Percentiles rank a stretch among this genome's conserved stretches.
These are phyloP conservation scores for Hondaea fermentalgiana DNA, from an alignment of 108 stramenopile species.

Conservation along the genomic window DNA sequence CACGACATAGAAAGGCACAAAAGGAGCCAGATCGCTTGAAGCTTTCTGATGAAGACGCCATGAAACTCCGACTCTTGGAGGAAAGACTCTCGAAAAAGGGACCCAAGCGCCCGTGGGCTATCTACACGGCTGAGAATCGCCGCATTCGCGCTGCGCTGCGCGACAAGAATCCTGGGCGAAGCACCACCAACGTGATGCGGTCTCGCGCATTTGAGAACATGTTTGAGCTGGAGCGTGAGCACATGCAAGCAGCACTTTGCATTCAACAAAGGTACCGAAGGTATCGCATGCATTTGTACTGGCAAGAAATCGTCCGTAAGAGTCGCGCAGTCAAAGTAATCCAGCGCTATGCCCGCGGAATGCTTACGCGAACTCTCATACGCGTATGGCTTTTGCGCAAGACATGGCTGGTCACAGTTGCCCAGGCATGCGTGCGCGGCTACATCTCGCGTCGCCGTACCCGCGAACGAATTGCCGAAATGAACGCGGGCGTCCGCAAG, in stretches of 20 bases:
- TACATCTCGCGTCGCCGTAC: not conserved
- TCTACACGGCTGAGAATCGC: not conserved
- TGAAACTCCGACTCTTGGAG: not conserved
- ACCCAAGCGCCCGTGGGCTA: not conserved
- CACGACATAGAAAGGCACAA: not conserved
- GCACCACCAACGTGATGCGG: not conserved
- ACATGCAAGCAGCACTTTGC: not conserved
- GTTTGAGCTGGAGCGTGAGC: constrained; percentile 8
- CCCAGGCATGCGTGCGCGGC: constrained; percentile 1
- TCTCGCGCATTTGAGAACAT: not conserved
- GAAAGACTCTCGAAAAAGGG: not conserved
- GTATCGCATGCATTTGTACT: not conserved
- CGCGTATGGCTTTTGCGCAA: not conserved
- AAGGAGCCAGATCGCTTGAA: not conserved
- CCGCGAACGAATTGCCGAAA: not conserved
- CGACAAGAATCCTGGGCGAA: not conserved
- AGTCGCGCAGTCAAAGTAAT: not conserved
- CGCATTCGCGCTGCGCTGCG: not conserved
- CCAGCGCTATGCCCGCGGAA: not conserved
- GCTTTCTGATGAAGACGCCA: not conserved
- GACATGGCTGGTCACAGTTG: not conserved
- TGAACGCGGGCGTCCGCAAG: not conserved
- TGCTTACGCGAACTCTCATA: not conserved
- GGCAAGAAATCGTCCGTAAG: not conserved
- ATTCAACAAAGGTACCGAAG: not conserved